Base-by-base conservation (phyloP, 139 green algal species). In the Picocystis salinarum region DNA sequence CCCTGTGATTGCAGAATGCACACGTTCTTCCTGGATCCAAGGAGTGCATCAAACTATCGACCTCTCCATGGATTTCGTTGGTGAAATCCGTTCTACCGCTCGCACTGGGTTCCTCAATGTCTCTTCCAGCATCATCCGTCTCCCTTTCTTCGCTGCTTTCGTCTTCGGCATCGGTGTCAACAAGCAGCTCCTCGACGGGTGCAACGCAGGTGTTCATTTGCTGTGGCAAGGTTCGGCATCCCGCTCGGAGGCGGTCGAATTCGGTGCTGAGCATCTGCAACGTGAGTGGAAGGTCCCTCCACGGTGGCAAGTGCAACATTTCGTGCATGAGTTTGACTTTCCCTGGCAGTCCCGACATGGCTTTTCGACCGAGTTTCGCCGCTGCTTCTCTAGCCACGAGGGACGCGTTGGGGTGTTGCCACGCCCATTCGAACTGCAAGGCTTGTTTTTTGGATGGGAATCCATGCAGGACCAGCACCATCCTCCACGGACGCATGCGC, bases 381-480 rank as follows among this genome's bases (percentile, higher is more conserved):
- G 53, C 66, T 11, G 66, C 39, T 3, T 18, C 51, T 6, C 67
- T 47, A 6, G 71, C 71, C 9, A 64, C 69, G 23, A 67, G 52
- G 23, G 52, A 75, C 20, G 55, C 66, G 9, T 51, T 29, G 1
- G 84, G 84, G 61, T 94, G 77, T 66, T 94, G 84, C 82, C 82
- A 93, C 2, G 84, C 83, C 82, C 84, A 94, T 52, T 94, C 84
- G 70, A 94, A 94, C 59, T 93, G 81, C 50, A 94, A 67, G 2
- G 84, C 84, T 18, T 76, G 59, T 4, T 70, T 57, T 71, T 82
- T 60, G 4, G 52, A 55, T 26, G 55, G 28, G 34, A 92, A 92
- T 22, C 81, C 81, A 46, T 91, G 79, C 23, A 92, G 50, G 3
- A 94, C 73, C 3, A 94, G 61, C 4, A 78, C 70, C 84, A 94